Conservation (phyloP, 75 land plant genomes). For the Larix kaempferi region DNA sequence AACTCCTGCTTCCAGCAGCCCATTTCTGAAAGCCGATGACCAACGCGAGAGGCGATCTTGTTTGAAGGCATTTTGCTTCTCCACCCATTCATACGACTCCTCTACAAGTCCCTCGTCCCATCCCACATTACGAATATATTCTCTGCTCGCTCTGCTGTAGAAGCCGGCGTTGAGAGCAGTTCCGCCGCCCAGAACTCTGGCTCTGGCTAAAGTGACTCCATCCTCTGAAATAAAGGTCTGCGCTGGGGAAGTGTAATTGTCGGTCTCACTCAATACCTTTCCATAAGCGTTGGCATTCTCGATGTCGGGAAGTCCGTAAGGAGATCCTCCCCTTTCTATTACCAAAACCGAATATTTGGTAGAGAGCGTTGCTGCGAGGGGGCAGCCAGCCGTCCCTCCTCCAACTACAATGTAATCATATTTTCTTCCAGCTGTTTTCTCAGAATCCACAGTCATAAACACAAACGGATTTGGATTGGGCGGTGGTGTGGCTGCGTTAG, state of each 20-base stretch:
- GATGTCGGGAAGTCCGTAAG: constrained; percentile 30
- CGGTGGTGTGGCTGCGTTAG: too few species aligned
- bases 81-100: constrained; percentile 41
- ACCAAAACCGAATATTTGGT: constrained; percentile 24
- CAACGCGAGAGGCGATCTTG: constrained; percentile 13
- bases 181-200: constrained; percentile 41
- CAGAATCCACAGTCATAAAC: constrained; percentile 1
- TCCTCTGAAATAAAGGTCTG: constrained; percentile 36
- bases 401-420: constrained; percentile 81
- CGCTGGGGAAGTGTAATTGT: constrained; percentile 21
- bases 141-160: constrained; percentile 28
- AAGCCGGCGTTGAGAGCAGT: constrained; percentile 49
- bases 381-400: constrained; percentile 80
- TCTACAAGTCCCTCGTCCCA: constrained; percentile 34
- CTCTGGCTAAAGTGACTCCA: constrained; percentile 31
- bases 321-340: constrained; percentile 36
- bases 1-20: constrained; percentile 11
- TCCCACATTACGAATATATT: constrained; percentile 16
- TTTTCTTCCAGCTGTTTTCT: background rate
- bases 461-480: background rate
- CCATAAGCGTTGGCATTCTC: constrained; percentile 16
- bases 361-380: constrained; percentile 36
- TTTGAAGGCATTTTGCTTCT: constrained; percentile 16
- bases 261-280: constrained; percentile 11
- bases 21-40: constrained; percentile 24